Conservation (phyloP, 345 rosid genomes). For the Limnanthes douglasii region DNA sequence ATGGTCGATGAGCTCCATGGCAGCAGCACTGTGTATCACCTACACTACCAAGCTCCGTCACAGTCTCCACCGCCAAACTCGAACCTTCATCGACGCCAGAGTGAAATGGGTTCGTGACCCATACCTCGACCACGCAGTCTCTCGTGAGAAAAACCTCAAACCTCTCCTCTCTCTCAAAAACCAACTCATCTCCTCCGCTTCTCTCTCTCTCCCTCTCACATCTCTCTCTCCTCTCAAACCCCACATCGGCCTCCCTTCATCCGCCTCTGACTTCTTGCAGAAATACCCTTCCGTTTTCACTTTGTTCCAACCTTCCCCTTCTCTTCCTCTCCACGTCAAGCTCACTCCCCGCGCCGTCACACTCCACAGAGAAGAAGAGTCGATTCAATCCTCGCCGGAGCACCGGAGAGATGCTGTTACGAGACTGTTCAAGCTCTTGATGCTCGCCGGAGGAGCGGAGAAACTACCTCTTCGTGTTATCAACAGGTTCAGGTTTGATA, state of each 20-base stretch:
- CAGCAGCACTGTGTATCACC: too few species aligned
- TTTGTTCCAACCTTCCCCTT: constrained; percentile 50
- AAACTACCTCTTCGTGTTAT: constrained; percentile 38
- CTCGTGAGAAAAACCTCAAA: constrained; percentile 46
- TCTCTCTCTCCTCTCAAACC: constrained; percentile 47
- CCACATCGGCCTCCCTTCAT: constrained; percentile 24
- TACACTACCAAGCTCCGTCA: constrained; percentile 12
- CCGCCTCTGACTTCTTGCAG: constrained; percentile 25
- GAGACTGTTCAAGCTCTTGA: constrained; percentile 47
- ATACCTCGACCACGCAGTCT: constrained; percentile 33
- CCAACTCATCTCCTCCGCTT: constrained; percentile 41
- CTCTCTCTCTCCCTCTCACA: constrained; percentile 46
- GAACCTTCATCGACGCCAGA: constrained; percentile 45
- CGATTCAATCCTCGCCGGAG: constrained; percentile 16
- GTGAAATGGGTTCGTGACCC: constrained; percentile 69
- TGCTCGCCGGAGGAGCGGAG: constrained; percentile 31
- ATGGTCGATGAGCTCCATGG: too few species aligned
- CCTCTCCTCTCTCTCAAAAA: constrained; percentile 44
- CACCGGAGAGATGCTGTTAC: constrained; percentile 19
- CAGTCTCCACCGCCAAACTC: constrained; percentile 16
- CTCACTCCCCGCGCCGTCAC: constrained; percentile 37
- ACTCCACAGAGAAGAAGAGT: constrained; percentile 41
- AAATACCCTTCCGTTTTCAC: constrained; percentile 36
- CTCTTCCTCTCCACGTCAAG: constrained; percentile 49
- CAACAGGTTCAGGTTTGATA: constrained; percentile 48